Conservation (phyloP, 176 grass and related monocot genomes). For the Echinochloa phyllopogon region DNA sequence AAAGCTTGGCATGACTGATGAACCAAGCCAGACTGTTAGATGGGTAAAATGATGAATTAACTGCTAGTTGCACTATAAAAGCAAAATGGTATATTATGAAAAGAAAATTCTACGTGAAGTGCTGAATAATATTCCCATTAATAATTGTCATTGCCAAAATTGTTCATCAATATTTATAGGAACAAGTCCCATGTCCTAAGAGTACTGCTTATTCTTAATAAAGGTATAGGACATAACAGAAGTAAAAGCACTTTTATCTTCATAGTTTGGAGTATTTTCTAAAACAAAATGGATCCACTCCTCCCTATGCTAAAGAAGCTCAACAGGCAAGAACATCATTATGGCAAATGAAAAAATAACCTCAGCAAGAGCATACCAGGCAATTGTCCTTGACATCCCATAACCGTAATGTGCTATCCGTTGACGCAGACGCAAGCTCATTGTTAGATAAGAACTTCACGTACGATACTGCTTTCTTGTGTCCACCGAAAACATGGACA, state of each 20-base stretch:
- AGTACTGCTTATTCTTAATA: neutral
- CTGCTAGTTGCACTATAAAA: neutral
- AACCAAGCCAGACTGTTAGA: neutral
- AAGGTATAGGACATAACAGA: neutral
- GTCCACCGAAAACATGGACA: constrained; percentile 82
- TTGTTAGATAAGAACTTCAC: constrained; percentile 94
- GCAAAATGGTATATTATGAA: neutral
- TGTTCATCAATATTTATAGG: neutral
- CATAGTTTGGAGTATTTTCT: neutral
- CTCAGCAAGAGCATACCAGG: constrained; percentile 63
- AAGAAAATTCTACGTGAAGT: constrained; percentile 15
- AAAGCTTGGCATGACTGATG: neutral
- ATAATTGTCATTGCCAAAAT: neutral
- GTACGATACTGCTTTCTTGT: constrained; percentile 98
- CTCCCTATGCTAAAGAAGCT: neutral
- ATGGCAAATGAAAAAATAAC: constrained; percentile 26
- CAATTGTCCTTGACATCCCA: constrained; percentile 98
- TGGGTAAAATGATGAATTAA: neutral
- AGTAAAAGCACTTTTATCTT: neutral
- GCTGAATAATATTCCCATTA: constrained; percentile 5
- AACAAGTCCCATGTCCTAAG: neutral
- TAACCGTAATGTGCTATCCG: constrained; percentile 91
- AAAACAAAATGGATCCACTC: neutral
- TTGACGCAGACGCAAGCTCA: constrained; percentile 97
- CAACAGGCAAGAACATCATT: constrained; percentile 5